phyloP scores from a whole-genome alignment of 202 grass and related monocot species.

The Saccharum hybrid region DNA sequence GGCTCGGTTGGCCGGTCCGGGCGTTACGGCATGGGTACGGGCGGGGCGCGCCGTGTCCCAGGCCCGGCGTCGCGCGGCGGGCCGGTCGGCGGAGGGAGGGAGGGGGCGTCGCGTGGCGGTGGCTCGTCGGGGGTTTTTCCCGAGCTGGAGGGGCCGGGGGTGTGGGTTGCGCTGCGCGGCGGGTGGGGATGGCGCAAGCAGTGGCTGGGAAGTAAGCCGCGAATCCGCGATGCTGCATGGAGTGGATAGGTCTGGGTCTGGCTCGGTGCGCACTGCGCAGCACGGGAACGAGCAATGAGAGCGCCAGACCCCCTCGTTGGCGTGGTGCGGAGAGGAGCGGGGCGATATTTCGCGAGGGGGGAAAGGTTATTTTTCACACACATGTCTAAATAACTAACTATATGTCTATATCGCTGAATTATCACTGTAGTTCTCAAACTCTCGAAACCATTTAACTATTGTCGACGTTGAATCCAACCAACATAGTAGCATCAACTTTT shows the following conservation, averaged over 20 bases:
- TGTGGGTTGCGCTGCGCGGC: too few relatives aligned
- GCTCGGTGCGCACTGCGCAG: neutral
- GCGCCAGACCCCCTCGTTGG: too few relatives aligned
- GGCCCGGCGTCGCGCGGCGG: conserved; percentile 28
- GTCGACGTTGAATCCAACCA: too few relatives aligned
- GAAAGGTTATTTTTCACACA: too few relatives aligned
- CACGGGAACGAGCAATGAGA: neutral
- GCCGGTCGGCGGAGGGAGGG: neutral
- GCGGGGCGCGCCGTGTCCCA: conserved; percentile 24
- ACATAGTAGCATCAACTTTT: too few relatives aligned
- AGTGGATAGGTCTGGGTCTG: conserved; percentile 52
- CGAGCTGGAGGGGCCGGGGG: neutral
- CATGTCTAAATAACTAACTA: too few relatives aligned
- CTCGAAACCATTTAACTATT: too few relatives aligned
- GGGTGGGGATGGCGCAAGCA: conserved; percentile 14
- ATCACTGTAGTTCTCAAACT: too few relatives aligned
- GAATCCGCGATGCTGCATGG: conserved; percentile 26
- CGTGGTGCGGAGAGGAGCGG: too few relatives aligned
- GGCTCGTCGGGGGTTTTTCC: conserved; percentile 9
- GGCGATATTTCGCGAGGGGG: too few relatives aligned
- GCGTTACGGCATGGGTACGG: conserved; percentile 56
- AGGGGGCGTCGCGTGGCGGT: conserved; percentile 14
- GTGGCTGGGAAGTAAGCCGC: conserved; percentile 52
- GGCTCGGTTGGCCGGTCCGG: neutral
- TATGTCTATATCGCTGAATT: too few relatives aligned